Conservation (phyloP, 2,329 filamentous ascomycete genomes). For the Hymenoscyphus linearis region DNA sequence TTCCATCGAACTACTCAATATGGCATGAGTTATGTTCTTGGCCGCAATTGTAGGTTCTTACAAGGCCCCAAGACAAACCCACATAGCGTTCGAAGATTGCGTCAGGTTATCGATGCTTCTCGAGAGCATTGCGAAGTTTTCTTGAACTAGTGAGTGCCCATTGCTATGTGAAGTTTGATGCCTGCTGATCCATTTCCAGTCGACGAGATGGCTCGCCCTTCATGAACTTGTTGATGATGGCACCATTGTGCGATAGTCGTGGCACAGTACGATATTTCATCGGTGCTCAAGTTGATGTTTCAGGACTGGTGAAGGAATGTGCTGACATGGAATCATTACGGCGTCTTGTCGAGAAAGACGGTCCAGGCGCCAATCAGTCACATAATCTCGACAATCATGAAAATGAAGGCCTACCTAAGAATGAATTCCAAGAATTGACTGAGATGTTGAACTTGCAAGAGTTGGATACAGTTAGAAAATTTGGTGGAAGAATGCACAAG, state of each 20-base stretch:
- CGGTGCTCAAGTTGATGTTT: conserved; percentile 62
- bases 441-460: conserved; percentile 67
- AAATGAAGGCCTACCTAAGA: conserved; percentile 36
- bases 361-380: conserved; percentile 22
- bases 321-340: conserved; percentile 54
- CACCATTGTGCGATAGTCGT: conserved; percentile 57
- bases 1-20: conserved; percentile 73
- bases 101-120: conserved; percentile 55
- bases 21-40: conserved; percentile 66
- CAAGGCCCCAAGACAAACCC: conserved; percentile 68
- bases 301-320: conserved; percentile 55
- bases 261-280: conserved; percentile 60
- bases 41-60: conserved; percentile 72
- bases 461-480: conserved; percentile 56
- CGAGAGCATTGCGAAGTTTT: conserved; percentile 69
- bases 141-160: conserved; percentile 58
- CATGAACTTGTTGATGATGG: conserved; percentile 61
- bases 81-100: conserved; percentile 55
- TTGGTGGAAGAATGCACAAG: conserved; percentile 58
- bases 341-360: conserved; percentile 36
- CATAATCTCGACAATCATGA: conserved; percentile 13
- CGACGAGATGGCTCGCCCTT: conserved; percentile 62
- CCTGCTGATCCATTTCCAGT: conserved; percentile 31
- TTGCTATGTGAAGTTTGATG: background rate
- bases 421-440: conserved; percentile 60